phyloP scores from a whole-genome alignment of 805 yeast genomes.

The Cyberlindnera galapagoensis region DNA sequence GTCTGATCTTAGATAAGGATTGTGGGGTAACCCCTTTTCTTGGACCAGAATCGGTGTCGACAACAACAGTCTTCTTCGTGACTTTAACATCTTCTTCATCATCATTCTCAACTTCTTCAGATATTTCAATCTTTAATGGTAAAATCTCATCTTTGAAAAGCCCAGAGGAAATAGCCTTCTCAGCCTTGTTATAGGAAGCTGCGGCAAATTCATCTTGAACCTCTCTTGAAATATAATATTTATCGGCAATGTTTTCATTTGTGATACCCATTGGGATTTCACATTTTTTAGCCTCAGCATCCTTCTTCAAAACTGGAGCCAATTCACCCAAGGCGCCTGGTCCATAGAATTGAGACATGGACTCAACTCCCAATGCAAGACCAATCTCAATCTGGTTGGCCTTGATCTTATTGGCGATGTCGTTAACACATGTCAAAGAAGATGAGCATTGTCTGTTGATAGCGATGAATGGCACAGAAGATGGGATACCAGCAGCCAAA shows the following conservation, averaged over 20 bases:
- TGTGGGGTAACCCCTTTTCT: conserved; percentile 78
- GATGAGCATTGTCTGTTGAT: conserved; percentile 94
- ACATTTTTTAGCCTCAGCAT: conserved; percentile 60
- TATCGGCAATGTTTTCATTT: conserved; percentile 79
- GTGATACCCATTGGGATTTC: conserved; percentile 95
- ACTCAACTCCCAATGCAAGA: conserved; percentile 87
- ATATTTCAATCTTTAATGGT: conserved; percentile 62
- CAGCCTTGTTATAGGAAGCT: conserved; percentile 78
- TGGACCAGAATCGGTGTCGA: conserved; percentile 83
- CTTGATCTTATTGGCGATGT: conserved; percentile 81
- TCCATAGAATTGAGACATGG: conserved; percentile 90
- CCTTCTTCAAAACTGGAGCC: conserved; percentile 40
- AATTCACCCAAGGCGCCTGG: conserved; percentile 63
- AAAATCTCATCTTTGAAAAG: conserved; percentile 84
- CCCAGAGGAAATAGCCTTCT: conserved; percentile 60
- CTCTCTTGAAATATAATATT: conserved; percentile 55
- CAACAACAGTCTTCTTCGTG: conserved; percentile 26
- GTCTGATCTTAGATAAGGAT: conserved; percentile 66
- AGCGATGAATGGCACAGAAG: conserved; percentile 71
- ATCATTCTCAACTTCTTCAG: conserved; percentile 51
- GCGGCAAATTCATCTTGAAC: conserved; percentile 91
- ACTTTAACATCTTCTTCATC: conserved; percentile 34
- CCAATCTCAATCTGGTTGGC: conserved; percentile 90
- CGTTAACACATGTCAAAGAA: conserved; percentile 85
- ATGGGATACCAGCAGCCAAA: conserved; percentile 86